These are phyloP conservation scores for Gymnopus androsaceus DNA, from an alignment of 1,284 basidiomycete species.

Conservation along the genomic window DNA sequence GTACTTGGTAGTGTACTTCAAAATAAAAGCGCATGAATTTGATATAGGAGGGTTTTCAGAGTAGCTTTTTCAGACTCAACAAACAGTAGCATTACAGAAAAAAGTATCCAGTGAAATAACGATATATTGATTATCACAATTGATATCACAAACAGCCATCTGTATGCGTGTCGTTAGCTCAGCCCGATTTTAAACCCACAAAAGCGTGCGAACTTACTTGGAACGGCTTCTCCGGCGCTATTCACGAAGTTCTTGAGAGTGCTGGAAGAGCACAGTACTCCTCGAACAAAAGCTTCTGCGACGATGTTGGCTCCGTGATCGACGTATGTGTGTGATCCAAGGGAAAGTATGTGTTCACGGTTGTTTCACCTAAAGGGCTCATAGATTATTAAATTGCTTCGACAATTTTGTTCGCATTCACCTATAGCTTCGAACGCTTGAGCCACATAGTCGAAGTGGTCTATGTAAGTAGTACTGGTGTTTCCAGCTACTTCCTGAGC, in stretches of 20 bases:
- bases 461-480: constrained; percentile 44
- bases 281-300: constrained; percentile 45
- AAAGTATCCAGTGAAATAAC: too few species aligned
- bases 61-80: too few species aligned
- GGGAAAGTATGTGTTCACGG: constrained; percentile 43
- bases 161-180: too few species aligned
- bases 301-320: constrained; percentile 44
- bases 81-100: too few species aligned
- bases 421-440: constrained; percentile 40
- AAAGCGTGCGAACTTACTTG: constrained; percentile 30
- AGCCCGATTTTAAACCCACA: not conserved
- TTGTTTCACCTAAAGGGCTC: too few species aligned
- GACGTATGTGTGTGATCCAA: constrained; percentile 51
- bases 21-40: too few species aligned
- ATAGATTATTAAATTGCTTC: too few species aligned
- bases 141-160: constrained; percentile 30
- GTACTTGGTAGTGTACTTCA: too few species aligned
- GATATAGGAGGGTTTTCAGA: too few species aligned
- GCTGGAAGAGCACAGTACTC: constrained; percentile 37
- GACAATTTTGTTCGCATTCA: too few species aligned
- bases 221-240: constrained; percentile 35
- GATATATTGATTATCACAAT: too few species aligned
- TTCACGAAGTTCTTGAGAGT: constrained; percentile 36
- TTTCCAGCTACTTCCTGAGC: constrained; percentile 40
- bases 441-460: constrained; percentile 48